Evolutionary conservation across 164 flowering plant species (phyloP), one percentile per base, ranked within the genome.

Genomic region (Nelumbo lutea): DNA sequence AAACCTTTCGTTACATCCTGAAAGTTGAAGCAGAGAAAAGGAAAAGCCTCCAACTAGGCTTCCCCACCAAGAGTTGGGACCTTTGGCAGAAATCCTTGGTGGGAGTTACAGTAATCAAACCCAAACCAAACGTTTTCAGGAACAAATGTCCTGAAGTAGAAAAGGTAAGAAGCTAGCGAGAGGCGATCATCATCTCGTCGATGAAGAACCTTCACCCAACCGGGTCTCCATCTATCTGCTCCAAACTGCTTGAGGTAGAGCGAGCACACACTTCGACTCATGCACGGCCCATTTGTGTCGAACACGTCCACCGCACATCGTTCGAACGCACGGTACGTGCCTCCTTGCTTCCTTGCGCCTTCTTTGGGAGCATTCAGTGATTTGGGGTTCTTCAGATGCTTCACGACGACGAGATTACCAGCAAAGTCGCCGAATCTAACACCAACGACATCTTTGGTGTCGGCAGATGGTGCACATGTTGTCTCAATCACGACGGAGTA

Each of bases 101-200:
- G 68, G 9, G 72, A 11, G 45, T 45, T 15, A 59, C 72, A 73
- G 15, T 73, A 73, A 68, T 73, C 60, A 57, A 75, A 67, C 56
- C 71, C 73, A 75, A 69, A 70, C 74, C 68, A 71, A 8, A 70
- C 78, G 42, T 67, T 75, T 43, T 70, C 58, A 1, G 78, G 74
- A 48, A 71, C 64, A 61, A 75, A 75, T 2, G 52, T 67, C 11
- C 69, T 9, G 3, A 65, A 75, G 9, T 70, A 75, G 15, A 75
- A 75, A 5, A 55, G 50, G 27, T 65, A 58, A 1, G 73, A 69
- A 6, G n/a, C 55, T 6, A 48, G 42, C 0, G 63, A 53, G 38
- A 48, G 11, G 40, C 61, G n/a, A 55, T 66, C 62, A 56, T 59
- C 47, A 9, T 62, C 53, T 42, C n/a, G 48, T n/a, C 39, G 63